A percentile compares a stretch with the other conserved stretches of the same genome.
Evolutionary conservation across 2,329 filamentous ascomycete genomes (phyloP).

Genomic region (Aspergillus cejpii): DNA sequence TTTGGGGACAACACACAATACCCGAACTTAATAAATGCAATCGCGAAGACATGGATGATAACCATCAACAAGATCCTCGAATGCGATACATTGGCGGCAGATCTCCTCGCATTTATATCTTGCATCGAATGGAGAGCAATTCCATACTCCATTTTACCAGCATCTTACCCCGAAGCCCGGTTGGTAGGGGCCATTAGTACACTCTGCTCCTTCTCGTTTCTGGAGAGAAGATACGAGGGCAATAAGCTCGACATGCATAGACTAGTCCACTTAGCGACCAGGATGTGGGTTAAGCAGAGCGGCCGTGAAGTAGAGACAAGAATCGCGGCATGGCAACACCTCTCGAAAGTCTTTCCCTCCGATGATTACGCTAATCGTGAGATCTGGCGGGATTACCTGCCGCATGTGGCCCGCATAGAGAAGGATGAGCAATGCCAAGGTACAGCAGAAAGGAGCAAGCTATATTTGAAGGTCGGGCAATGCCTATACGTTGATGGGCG

Average conservation of each 20-base stretch:
- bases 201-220: slow-evolving; percentile 31
- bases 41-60: slow-evolving; percentile 32
- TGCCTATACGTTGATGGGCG: too few species aligned
- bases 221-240: slow-evolving; percentile 9
- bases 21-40: slow-evolving; percentile 23
- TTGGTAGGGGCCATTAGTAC: slow-evolving; percentile 25
- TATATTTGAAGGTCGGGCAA: too few species aligned
- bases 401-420: too few species aligned
- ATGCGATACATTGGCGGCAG: slow-evolving; percentile 24
- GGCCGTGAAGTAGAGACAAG: too few species aligned
- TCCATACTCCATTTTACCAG: slow-evolving; percentile 28
- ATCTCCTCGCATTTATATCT: slow-evolving; percentile 30
- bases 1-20: slow-evolving; percentile 31
- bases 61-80: slow-evolving; percentile 32
- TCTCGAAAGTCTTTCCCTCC: slow-evolving; percentile 5
- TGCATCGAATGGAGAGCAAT: slow-evolving; percentile 20
- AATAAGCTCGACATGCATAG: slow-evolving; percentile 20
- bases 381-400: slow-evolving; percentile 26
- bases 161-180: slow-evolving; percentile 3
- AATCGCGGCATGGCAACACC: slow-evolving; percentile 13
- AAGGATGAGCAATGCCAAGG: too few species aligned
- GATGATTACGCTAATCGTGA: slow-evolving; percentile 13
- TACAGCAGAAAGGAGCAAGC: too few species aligned
- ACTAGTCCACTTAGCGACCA: slow-evolving; percentile 32
- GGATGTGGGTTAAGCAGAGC: slow-evolving; percentile 29